These are phyloP conservation scores for Trifolium subterraneum DNA, from an alignment of 306 rosid species.

Conservation along the genomic window DNA sequence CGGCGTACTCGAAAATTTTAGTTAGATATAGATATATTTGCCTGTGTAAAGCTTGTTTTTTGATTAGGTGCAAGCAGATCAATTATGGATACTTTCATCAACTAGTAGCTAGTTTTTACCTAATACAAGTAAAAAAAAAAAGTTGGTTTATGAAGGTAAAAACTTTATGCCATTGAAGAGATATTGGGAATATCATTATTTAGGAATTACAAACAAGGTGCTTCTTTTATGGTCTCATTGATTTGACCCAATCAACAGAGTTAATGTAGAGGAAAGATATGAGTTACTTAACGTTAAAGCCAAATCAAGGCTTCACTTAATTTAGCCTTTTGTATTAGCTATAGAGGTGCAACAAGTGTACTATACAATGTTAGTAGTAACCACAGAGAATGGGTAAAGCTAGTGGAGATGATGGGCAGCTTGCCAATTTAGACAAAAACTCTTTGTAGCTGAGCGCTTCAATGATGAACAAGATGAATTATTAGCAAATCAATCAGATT, in stretches of 20 bases:
- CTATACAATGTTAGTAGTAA: neutral
- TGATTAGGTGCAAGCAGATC: too few species aligned
- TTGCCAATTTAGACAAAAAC: neutral
- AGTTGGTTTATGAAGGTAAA: too few species aligned
- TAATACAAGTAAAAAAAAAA: too few species aligned
- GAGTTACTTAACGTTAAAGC: neutral
- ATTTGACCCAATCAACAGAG: neutral
- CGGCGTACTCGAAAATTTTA: too few species aligned
- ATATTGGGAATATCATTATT: neutral
- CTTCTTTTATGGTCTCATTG: neutral
- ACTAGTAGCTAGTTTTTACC: too few species aligned
- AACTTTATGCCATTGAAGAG: neutral
- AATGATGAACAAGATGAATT: conserved; percentile 1
- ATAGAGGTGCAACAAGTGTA: neutral
- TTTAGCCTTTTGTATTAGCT: neutral
- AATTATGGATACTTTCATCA: too few species aligned
- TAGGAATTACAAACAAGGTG: neutral
- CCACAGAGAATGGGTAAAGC: neutral
- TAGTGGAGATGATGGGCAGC: too few species aligned
- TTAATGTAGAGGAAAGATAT: neutral
- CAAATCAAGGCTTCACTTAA: neutral
- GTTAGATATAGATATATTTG: too few species aligned
- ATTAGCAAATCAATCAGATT: neutral
- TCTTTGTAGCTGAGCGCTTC: neutral
- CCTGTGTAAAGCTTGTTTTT: too few species aligned